phyloP scores from a whole-genome alignment of 441 rosid genomes.

The Lepidium campestre region DNA sequence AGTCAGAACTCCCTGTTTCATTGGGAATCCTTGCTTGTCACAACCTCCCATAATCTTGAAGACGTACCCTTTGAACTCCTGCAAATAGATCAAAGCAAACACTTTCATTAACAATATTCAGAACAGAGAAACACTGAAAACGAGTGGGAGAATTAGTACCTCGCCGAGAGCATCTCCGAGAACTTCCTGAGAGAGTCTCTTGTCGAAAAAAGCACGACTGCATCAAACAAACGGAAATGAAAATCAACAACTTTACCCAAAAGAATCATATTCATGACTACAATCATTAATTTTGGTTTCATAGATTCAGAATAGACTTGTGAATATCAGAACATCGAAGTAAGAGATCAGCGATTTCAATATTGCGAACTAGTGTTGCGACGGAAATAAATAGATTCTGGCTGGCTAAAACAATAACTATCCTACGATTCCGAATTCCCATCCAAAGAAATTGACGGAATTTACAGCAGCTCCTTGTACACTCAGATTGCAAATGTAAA shows the following conservation, averaged over 20 bases:
- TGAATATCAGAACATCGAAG: not conserved
- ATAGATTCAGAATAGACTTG: not conserved
- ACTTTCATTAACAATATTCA: not conserved
- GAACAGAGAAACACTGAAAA: not conserved
- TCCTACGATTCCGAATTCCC: not conserved
- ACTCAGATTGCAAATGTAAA: not conserved
- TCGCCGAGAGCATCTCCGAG: slow-evolving; percentile 54
- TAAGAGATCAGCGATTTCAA: not conserved
- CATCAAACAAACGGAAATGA: not conserved
- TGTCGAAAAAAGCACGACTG: slow-evolving; percentile 54
- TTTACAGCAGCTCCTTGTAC: not conserved
- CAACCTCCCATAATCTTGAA: slow-evolving; percentile 65
- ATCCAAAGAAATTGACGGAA: not conserved
- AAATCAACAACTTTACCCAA: not conserved
- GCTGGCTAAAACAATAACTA: not conserved
- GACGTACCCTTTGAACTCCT: slow-evolving; percentile 57
- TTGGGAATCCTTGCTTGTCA: slow-evolving; percentile 62
- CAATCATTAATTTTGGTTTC: not conserved
- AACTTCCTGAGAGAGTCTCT: slow-evolving; percentile 59
- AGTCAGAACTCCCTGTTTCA: slow-evolving; percentile 62
- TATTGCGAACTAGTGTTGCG: not conserved
- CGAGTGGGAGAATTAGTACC: slow-evolving; percentile 11
- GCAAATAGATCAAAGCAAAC: not conserved
- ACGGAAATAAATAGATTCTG: not conserved
- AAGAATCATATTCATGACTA: not conserved